These are phyloP conservation scores for Hibiscus trionum DNA, from an alignment of 345 rosid species.

Conservation along the genomic window DNA sequence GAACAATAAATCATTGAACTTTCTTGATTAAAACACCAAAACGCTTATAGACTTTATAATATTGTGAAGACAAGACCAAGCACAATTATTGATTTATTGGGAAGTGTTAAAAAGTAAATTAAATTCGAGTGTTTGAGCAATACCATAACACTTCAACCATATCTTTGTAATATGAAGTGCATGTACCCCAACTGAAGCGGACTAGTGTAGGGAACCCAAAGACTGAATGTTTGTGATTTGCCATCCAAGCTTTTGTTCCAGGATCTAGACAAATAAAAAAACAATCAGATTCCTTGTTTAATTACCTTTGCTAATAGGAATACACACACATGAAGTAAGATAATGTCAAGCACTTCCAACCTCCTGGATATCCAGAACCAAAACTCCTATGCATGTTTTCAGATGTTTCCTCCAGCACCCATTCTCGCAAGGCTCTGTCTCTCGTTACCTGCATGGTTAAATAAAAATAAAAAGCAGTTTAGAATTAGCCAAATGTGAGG, in stretches of 20 bases:
- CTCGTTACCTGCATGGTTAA: conserved; percentile 61
- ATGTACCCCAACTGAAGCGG: conserved; percentile 98
- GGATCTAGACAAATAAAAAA: conserved; percentile 51
- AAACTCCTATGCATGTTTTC: conserved; percentile 61
- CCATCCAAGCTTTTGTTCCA: conserved; percentile 82
- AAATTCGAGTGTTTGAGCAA: conserved; percentile 17
- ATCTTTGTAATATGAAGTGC: conserved; percentile 56
- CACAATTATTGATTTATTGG: neutral
- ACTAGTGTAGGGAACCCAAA: conserved; percentile 91
- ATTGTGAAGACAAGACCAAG: neutral
- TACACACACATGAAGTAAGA: neutral
- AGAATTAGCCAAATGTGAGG: neutral
- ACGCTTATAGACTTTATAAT: neutral
- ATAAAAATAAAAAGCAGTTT: neutral
- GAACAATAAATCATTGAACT: neutral
- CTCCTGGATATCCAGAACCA: conserved; percentile 99
- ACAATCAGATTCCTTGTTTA: conserved; percentile 13
- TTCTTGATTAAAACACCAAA: neutral
- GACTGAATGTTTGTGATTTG: conserved; percentile 57
- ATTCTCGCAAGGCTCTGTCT: conserved; percentile 75
- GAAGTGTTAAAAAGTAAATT: neutral
- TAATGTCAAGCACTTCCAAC: conserved; percentile 21
- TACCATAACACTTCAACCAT: conserved; percentile 68
- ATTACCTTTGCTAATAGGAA: neutral
- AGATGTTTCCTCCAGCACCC: conserved; percentile 77